These are phyloP conservation scores for Pholiota conissans DNA, from an alignment of 768 basidiomycete species.

Conservation along the genomic window DNA sequence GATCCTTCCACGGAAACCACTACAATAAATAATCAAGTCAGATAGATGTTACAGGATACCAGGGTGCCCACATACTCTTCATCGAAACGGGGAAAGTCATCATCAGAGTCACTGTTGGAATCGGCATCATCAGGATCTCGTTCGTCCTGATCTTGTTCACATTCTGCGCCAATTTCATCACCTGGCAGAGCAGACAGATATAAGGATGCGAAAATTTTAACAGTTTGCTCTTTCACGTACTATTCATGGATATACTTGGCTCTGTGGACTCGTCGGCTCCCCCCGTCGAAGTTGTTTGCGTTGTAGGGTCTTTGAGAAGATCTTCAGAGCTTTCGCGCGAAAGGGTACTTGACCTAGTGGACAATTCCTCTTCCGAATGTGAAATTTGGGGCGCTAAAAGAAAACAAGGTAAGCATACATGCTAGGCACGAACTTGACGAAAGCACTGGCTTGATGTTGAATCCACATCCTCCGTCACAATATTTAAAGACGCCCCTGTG, in stretches of 20 bases:
- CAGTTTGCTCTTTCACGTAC: not conserved
- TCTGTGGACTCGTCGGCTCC: not conserved
- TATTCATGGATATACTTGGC: not conserved
- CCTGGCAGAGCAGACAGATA: not conserved
- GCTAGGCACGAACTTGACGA: no score
- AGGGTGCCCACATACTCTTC: slow-evolving; percentile 8
- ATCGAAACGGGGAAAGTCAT: slow-evolving; percentile 18
- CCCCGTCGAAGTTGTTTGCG: not conserved
- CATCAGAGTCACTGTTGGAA: slow-evolving; percentile 10
- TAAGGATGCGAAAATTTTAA: not conserved
- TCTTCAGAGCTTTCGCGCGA: not conserved
- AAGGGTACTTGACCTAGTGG: not conserved
- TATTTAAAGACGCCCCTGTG: no score
- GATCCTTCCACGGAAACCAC: slow-evolving; percentile 12
- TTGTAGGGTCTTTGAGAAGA: not conserved
- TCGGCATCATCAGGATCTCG: not conserved
- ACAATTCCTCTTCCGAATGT: not conserved
- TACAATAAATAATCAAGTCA: not conserved
- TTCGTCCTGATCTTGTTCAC: not conserved
- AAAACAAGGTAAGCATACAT: not conserved
- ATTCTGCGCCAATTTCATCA: not conserved
- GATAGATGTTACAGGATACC: no score
- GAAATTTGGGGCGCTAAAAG: not conserved
- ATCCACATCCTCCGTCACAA: not conserved
- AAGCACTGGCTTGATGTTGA: not conserved